A percentile compares a stretch with the other conserved stretches of the same genome.
Conservation (phyloP, 2,329 filamentous ascomycete species). For the Fusarium buharicum region DNA sequence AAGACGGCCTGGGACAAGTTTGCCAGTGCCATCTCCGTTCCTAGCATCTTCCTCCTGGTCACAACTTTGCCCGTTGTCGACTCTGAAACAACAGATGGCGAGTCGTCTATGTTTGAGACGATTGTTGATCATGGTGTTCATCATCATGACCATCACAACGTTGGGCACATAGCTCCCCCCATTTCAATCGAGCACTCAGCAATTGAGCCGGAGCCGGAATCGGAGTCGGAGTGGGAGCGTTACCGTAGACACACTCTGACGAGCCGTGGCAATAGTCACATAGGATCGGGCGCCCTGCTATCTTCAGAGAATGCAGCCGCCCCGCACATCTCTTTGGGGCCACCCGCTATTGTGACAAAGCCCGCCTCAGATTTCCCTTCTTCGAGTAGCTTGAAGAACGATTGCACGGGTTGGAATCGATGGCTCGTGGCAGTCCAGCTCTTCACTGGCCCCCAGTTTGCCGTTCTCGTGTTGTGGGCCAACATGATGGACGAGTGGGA, state of each 20-base stretch:
- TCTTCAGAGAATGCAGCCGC: constrained; percentile 38
- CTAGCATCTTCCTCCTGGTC: constrained; percentile 88
- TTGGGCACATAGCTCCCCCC: constrained; percentile 49
- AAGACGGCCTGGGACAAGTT: constrained; percentile 89
- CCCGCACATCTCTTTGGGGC: constrained; percentile 35
- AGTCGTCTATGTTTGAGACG: constrained; percentile 40
- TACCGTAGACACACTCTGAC: constrained; percentile 61
- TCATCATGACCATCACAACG: constrained; percentile 41
- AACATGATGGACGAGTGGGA: constrained; percentile 70
- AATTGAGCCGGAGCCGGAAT: constrained; percentile 56
- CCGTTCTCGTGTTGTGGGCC: constrained; percentile 79
- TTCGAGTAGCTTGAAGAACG: constrained; percentile 50
- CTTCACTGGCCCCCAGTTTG: constrained; percentile 87
- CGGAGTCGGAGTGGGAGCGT: constrained; percentile 67
- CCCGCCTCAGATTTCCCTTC: constrained; percentile 50
- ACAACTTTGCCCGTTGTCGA: constrained; percentile 94
- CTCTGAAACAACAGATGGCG: constrained; percentile 64
- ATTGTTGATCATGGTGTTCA: constrained; percentile 47
- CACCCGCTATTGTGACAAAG: constrained; percentile 44
- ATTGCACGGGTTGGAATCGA: constrained; percentile 78
- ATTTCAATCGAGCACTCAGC: constrained; percentile 50
- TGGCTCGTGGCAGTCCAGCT: constrained; percentile 90
- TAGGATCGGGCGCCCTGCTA: constrained; percentile 26
- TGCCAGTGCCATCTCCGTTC: constrained; percentile 83
- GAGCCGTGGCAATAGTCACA: constrained; percentile 42